Evolutionary conservation across 106 monocot species (phyloP).

Genomic region (Amphibolis antarctica): DNA sequence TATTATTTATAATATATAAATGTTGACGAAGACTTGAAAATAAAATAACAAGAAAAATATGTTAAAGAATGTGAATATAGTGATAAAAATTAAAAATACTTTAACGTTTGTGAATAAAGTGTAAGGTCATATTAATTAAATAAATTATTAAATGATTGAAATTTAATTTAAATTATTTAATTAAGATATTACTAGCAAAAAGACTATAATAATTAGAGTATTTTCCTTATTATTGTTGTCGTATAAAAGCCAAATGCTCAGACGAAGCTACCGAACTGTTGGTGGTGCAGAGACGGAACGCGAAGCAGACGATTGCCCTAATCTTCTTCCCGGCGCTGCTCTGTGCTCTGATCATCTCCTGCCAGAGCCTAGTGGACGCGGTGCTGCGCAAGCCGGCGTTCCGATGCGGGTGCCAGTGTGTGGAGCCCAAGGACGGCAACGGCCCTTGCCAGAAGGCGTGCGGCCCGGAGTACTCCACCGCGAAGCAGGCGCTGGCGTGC

Average conservation of each 20-base stretch:
- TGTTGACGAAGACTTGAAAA: too few species aligned
- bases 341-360: constrained; percentile 5
- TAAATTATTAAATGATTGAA: too few species aligned
- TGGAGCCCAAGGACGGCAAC: background rate
- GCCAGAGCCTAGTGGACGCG: background rate
- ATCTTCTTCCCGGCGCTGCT: constrained; percentile 18
- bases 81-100: too few species aligned
- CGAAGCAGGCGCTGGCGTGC: constrained; percentile 10
- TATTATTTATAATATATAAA: too few species aligned
- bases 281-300: constrained; percentile 17
- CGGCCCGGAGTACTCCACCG: constrained; percentile 9
- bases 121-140: too few species aligned
- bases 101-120: too few species aligned
- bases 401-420: constrained; percentile 9
- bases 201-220: too few species aligned
- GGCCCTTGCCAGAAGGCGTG: constrained; percentile 6
- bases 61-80: too few species aligned
- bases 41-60: too few species aligned
- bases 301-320: constrained; percentile 11
- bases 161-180: too few species aligned
- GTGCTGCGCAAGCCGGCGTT: background rate
- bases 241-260: background rate
- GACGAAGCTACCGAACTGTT: background rate
- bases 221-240: background rate
- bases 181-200: too few species aligned